These are phyloP conservation scores for Allantophomopsis lycopodina DNA, from an alignment of 2,329 filamentous ascomycete species.

Conservation along the genomic window DNA sequence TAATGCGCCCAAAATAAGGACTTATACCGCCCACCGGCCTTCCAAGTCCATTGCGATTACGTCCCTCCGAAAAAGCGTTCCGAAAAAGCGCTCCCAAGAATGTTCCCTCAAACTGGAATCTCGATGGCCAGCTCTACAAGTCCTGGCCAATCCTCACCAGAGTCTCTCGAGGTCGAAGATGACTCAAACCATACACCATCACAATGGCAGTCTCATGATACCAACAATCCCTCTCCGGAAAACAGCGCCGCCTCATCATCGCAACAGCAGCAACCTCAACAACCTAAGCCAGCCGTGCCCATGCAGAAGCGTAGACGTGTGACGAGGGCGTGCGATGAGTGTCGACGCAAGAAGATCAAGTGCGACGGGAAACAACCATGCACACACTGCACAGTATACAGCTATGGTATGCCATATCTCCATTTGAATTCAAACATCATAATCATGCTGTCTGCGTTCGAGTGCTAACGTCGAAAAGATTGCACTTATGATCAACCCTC, in stretches of 20 bases:
- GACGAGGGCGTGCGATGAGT: conserved; percentile 47
- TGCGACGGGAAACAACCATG: conserved; percentile 79
- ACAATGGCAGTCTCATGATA: background rate
- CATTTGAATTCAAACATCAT: conserved; percentile 1
- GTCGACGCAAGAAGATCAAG: conserved; percentile 91
- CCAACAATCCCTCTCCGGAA: background rate
- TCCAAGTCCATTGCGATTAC: too few species aligned
- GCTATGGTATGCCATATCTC: conserved; percentile 59
- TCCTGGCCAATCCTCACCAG: conserved; percentile 2
- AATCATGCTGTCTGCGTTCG: conserved; percentile 1
- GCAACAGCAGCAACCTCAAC: background rate
- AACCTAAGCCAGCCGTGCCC: background rate
- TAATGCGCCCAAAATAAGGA: too few species aligned
- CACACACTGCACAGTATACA: conserved; percentile 96
- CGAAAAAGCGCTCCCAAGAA: too few species aligned
- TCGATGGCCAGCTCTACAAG: background rate
- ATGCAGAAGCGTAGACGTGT: conserved; percentile 34
- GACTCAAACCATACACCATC: background rate
- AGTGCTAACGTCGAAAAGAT: conserved; percentile 28
- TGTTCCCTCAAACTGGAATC: too few species aligned
- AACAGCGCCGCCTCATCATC: background rate
- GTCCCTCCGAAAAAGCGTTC: too few species aligned
- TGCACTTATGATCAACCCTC: conserved; percentile 69
- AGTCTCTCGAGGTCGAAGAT: conserved; percentile 1
- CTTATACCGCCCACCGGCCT: too few species aligned